phyloP scores from a whole-genome alignment of 257 asterid genomes.

The Plectranthus barbatus region DNA sequence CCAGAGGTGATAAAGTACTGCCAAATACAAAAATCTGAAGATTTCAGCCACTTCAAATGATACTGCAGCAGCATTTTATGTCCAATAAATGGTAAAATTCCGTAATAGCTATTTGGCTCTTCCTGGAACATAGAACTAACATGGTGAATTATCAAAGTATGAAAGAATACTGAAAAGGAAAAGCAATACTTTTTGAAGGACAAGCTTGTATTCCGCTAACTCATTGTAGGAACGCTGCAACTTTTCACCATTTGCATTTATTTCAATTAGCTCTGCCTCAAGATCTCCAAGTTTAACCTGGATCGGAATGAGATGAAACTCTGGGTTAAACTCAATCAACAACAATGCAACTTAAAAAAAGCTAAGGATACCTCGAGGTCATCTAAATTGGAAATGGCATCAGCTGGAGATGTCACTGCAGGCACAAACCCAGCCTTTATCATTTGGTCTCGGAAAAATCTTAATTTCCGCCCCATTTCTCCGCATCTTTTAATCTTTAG shows the following conservation, averaged over 20 bases:
- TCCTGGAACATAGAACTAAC: neutral
- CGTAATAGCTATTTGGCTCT: neutral
- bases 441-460: conserved; percentile 89
- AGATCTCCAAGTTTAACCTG: conserved; percentile 56
- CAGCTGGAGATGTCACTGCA: conserved; percentile 33
- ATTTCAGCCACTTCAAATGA: neutral
- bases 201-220: conserved; percentile 76
- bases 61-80: neutral
- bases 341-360: neutral
- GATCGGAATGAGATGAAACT: conserved; percentile 15
- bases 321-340: conserved; percentile 2
- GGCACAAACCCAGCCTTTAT: conserved; percentile 69
- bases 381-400: conserved; percentile 50
- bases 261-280: conserved; percentile 80
- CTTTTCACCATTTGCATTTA: conserved; percentile 75
- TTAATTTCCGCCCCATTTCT: conserved; percentile 96
- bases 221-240: conserved; percentile 77
- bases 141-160: neutral
- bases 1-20: neutral
- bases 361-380: conserved; percentile 70
- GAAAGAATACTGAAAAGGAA: neutral
- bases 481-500: conserved; percentile 86
- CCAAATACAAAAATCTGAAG: neutral
- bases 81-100: neutral
- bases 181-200: conserved; percentile 51